Evolutionary conservation across 345 rosid genomes (phyloP).

Genomic region (Excoecaria cochinchinensis): DNA sequence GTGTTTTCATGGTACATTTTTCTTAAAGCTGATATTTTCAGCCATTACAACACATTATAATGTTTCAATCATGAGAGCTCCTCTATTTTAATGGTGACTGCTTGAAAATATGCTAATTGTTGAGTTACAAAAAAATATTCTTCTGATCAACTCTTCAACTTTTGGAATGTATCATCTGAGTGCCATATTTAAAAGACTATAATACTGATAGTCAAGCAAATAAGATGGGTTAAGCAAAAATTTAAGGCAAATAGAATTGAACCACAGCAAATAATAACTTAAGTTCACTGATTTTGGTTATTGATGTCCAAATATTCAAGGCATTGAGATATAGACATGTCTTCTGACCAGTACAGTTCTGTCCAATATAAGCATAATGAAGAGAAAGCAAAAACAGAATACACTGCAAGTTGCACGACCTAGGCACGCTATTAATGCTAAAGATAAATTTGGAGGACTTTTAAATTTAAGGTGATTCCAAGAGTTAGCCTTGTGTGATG

Average conservation of each 20-base stretch:
- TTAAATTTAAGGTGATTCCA: not conserved
- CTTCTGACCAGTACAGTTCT: not conserved
- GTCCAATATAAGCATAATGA: not conserved
- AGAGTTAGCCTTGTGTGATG: not conserved
- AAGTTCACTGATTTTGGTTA: not conserved
- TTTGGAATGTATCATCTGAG: not conserved
- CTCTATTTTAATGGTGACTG: not conserved
- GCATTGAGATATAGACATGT: not conserved
- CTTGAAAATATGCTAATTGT: not conserved
- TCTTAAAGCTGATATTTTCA: not conserved
- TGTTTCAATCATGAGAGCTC: not conserved
- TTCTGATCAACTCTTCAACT: not conserved
- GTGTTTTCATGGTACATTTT: not conserved
- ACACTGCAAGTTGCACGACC: not conserved
- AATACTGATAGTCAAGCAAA: not conserved
- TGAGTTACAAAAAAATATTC: not conserved
- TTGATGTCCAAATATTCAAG: not conserved
- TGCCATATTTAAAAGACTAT: not conserved
- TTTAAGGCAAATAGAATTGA: not conserved
- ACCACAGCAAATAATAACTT: not conserved
- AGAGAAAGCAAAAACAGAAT: not conserved
- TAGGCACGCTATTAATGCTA: not conserved
- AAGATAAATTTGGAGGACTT: not conserved
- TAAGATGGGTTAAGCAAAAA: not conserved
- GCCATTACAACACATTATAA: not conserved